Conservation (phyloP, 1,139 yeast genomes). For the Suhomyces anneliseae region DNA sequence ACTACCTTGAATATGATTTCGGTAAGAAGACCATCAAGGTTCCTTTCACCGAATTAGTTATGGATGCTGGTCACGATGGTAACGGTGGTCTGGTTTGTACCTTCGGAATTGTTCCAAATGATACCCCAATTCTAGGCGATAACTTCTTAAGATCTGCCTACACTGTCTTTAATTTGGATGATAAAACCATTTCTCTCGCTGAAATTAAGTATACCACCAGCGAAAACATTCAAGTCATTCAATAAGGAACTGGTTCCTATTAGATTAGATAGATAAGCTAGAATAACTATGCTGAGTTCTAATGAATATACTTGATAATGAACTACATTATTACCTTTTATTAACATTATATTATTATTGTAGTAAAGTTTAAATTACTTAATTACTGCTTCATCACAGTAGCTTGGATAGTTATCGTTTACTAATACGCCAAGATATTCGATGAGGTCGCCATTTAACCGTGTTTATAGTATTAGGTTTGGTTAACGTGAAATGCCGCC, state of each 20-base stretch:
- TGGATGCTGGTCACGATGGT: constrained; percentile 16
- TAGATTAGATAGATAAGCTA: background rate
- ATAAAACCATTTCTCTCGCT: constrained; percentile 37
- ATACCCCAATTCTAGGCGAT: constrained; percentile 29
- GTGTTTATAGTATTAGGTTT: too few relatives aligned
- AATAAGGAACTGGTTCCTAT: constrained; percentile 6
- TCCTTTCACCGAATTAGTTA: constrained; percentile 25
- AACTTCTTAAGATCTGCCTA: constrained; percentile 41
- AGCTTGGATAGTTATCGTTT: too few relatives aligned
- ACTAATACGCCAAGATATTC: too few relatives aligned
- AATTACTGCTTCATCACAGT: too few relatives aligned
- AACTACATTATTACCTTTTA: background rate
- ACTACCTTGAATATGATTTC: constrained; percentile 29
- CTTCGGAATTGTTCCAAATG: constrained; percentile 19
- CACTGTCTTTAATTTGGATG: constrained; percentile 41
- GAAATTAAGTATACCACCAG: constrained; percentile 33
- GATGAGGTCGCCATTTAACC: too few relatives aligned
- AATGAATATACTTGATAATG: background rate
- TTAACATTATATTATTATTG: too few relatives aligned
- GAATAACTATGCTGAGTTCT: background rate
- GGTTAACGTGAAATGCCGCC: too few relatives aligned
- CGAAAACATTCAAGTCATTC: constrained; percentile 21
- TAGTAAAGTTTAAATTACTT: too few relatives aligned
- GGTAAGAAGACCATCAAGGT: constrained; percentile 23
- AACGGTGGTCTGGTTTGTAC: constrained; percentile 14